Percentiles rank a stretch among this genome's conserved stretches.
Evolutionary conservation across 352 stramenopile species (phyloP).

Genomic region (Blastocystis sp.): DNA sequence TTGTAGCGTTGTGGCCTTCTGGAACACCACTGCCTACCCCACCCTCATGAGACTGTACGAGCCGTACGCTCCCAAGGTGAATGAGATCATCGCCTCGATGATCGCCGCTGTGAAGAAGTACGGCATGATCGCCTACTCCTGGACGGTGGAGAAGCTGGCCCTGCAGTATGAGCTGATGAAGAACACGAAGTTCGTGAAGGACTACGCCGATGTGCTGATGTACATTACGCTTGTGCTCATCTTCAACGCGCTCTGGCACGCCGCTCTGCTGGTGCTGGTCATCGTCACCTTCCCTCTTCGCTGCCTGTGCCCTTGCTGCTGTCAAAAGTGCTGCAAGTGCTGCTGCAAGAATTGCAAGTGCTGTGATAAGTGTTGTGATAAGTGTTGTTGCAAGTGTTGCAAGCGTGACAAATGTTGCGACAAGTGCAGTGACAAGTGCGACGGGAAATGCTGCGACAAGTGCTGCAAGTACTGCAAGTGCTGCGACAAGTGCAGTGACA

Average conservation of each 20-base stretch:
- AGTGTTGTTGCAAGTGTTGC: no score
- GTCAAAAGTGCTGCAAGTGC: no score
- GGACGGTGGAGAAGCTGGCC: not conserved
- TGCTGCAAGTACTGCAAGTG: no score
- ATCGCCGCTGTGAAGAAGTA: not conserved
- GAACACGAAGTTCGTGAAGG: not conserved
- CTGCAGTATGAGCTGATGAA: not conserved
- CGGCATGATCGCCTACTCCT: not conserved
- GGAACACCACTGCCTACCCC: no score
- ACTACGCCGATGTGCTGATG: not conserved
- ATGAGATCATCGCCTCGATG: not conserved
- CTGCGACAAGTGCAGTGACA: no score
- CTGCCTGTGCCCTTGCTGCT: slow-evolving; percentile 1
- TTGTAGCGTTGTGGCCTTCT: no score
- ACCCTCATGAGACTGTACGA: not conserved
- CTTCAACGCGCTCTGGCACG: not conserved
- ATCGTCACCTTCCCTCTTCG: not conserved
- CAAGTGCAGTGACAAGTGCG: no score
- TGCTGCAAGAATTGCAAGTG: no score
- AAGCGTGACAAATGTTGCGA: no score
- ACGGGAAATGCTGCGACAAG: no score
- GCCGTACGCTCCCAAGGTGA: not conserved
- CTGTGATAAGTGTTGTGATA: no score
- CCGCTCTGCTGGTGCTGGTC: not conserved
- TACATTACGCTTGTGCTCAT: not conserved